Percentiles rank a stretch among this genome's conserved stretches.
Conservation (phyloP, 139 green algal species). For the Pedinophyceae sp. region DNA sequence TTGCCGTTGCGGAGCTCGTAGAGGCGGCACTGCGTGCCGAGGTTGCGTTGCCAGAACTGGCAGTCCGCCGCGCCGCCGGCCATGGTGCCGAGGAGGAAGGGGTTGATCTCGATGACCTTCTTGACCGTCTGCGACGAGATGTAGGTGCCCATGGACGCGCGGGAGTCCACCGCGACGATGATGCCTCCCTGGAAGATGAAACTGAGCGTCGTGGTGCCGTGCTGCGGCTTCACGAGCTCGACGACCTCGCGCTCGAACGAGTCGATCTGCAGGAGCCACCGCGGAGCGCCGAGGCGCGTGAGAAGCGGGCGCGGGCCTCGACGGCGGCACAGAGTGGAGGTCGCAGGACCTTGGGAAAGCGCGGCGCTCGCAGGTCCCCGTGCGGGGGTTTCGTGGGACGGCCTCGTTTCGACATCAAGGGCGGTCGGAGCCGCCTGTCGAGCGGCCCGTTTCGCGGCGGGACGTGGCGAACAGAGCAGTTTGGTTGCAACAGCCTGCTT, state of each 20-base stretch:
- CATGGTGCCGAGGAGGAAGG: slow-evolving; percentile 96
- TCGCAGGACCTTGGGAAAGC: too few relatives aligned
- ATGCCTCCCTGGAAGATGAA: slow-evolving; percentile 95
- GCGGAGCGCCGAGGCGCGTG: neutral
- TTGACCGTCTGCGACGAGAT: slow-evolving; percentile 91
- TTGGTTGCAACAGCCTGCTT: too few relatives aligned
- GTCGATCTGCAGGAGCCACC: slow-evolving; percentile 55
- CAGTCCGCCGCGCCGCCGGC: slow-evolving; percentile 95
- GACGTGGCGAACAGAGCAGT: too few relatives aligned
- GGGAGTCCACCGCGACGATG: slow-evolving; percentile 94
- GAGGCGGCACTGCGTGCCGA: slow-evolving; percentile 81
- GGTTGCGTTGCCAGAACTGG: slow-evolving; percentile 91
- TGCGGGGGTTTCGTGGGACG: too few relatives aligned
- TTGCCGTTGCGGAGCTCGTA: slow-evolving; percentile 91
- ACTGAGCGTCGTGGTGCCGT: slow-evolving; percentile 95
- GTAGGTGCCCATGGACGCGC: slow-evolving; percentile 91
- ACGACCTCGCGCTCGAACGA: slow-evolving; percentile 82
- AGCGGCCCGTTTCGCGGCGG: too few relatives aligned
- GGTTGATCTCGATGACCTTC: slow-evolving; percentile 99
- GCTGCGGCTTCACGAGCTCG: slow-evolving; percentile 86
- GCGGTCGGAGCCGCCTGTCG: too few relatives aligned
- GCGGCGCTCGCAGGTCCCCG: too few relatives aligned
- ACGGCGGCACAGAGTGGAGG: too few relatives aligned
- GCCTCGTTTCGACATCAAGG: neutral
- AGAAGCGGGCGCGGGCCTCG: neutral